Evolutionary conservation across 805 yeast genomes (phyloP), one percentile per base, ranked within the genome.

Genomic region (Starmerella lactis-condensi): DNA sequence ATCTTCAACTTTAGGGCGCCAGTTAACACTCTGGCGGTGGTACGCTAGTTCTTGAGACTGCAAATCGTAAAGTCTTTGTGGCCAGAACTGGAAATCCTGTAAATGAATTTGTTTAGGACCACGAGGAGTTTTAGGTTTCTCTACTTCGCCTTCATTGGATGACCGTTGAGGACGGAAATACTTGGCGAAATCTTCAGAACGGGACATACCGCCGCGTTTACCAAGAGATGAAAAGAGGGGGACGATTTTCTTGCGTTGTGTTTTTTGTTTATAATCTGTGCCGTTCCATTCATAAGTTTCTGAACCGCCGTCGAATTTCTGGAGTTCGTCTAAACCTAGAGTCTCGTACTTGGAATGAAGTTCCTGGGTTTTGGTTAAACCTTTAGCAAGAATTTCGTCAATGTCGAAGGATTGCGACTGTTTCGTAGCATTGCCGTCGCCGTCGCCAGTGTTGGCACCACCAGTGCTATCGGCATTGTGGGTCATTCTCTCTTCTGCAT

Each of bases 281-380:
- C 98, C 98, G 47, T 89, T 82, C 98, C 98, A 85, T 53, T 83
- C 94, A 53, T 85, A 85, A 0, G 94, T 89, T 16, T 75, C 74
- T 41, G 81, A 92, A 22, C 35, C 41, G 6, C 81, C 75, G 8
- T 89, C 75, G 46, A 83, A 83, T 48, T 78, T 79, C 50, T 85
- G 95, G 30, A 89, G 60, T 48, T 89, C 98, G 51, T 89, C 96
- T 18, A 89, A 58, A 7, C 96, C 96, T 21, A 89, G 62, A 30
- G 76, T 67, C 33, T 81, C 73, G 52, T 75, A 89, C 50, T 79
- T 79, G 11, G 72, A 75, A 49, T 81, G 82, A 39, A 89, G 58
- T 29, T 66, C 66, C 17, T 71, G 67, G 0, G 98, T 89, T 39
- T 76, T 78, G 40, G 69, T 75, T 35, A 79, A 77, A 34, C 96